Evolutionary conservation across 768 basidiomycete species (phyloP), one percentile per base, ranked within the genome.

Genomic region (Kwoniella pini): DNA sequence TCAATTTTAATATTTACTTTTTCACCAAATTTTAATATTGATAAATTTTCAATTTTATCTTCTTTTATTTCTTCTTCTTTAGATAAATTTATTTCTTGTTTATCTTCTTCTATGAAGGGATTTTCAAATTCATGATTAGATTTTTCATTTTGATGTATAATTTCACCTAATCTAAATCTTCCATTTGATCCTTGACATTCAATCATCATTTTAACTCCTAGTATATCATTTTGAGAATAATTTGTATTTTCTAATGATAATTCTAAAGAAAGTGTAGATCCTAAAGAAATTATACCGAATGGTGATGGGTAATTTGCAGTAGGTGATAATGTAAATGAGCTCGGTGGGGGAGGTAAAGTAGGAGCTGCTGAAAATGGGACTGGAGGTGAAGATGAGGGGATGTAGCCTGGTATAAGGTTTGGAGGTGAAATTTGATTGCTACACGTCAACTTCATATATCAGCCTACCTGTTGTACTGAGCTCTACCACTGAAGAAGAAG

Each of bases 201-300:
- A 33, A 92, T 83, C 67, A 83, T 84, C 59, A 93, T 77, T 17
- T 80, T 81, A 26, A 89, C 85, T 4, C 84, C 85, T 50, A 86
- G 82, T 11, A 94, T 82, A 10, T 46, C 57, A 19, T 54, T 31
- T n/a, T 27, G 19, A 7, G n/a, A 13, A 6, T 1, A 1, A 49
- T 28, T n/a, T 0, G 90, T 88, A 74, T 93, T 93, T 72, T 90
- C 89, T 58, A 94, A 82, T 60, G 87, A 88, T 27, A 96, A 81
- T 68, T 86, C 87, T 65, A 89, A 86, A 0, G 87, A 84, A 71
- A 96, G 92, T 0, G 89, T 91, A 78, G 95, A 91, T 7, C 93
- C 93, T 0, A 96, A 84, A 69, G 91, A 90, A 64, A 94, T 90
- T 5, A 86, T 81, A 15, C 91, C 92, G 71, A 93, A 94, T 7